These are phyloP conservation scores for Cyclotella cryptica DNA, from an alignment of 108 stramenopile genomes.

Conservation along the genomic window DNA sequence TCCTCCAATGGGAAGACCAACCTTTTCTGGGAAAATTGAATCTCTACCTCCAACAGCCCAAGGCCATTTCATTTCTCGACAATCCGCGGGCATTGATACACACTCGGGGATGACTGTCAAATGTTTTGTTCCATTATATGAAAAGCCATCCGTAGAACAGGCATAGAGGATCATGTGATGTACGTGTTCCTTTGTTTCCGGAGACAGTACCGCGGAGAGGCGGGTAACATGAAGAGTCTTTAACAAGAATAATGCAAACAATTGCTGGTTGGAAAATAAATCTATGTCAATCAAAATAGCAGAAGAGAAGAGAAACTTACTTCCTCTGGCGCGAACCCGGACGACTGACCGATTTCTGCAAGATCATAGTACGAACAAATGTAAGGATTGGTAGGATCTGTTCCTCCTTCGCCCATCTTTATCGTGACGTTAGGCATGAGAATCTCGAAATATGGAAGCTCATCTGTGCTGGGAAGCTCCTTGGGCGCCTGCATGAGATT, in stretches of 20 bases:
- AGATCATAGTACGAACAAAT: constrained; percentile 18
- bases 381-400: constrained; percentile 12
- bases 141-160: not conserved
- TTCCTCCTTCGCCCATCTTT: not conserved
- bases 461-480: not conserved
- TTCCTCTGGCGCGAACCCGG: not conserved
- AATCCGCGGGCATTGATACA: constrained; percentile 1
- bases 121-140: not conserved
- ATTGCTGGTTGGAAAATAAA: not conserved
- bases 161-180: constrained; percentile 22
- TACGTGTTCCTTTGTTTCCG: not conserved
- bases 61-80: constrained; percentile 6
- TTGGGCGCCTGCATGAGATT: not conserved
- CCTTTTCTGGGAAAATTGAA: not conserved
- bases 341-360: not conserved
- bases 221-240: not conserved
- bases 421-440: not conserved
- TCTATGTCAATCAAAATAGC: not conserved
- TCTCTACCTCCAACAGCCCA: constrained; percentile 12
- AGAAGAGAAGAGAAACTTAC: not conserved
- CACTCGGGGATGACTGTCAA: constrained; percentile 3
- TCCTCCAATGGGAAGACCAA: constrained; percentile 12
- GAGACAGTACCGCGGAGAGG: not conserved
- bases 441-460: not conserved
- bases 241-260: not conserved